Evolutionary conservation across 768 basidiomycete species (phyloP).

Genomic region (Rhodosporidiobolus odoratus): DNA sequence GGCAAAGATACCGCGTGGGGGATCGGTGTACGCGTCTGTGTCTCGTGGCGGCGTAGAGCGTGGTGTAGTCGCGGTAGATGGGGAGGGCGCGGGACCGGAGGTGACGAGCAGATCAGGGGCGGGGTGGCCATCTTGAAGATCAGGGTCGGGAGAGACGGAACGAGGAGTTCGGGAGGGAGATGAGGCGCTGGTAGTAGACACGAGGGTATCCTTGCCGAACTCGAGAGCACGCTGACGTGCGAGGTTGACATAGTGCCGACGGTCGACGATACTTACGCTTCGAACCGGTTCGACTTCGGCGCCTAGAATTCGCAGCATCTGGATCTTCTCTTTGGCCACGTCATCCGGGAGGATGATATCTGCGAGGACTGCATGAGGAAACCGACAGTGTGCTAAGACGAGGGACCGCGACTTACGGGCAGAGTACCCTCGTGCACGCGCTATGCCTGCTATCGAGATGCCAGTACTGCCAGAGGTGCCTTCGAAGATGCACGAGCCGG

Average conservation of each 20-base stretch:
- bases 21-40: constrained; percentile 38
- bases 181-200: constrained; percentile 4
- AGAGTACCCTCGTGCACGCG: constrained; percentile 46
- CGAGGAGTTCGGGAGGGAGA: constrained; percentile 4
- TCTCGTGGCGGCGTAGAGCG: not conserved
- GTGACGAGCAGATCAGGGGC: constrained; percentile 23
- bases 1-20: constrained; percentile 80
- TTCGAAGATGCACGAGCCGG: constrained; percentile 89
- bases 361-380: constrained; percentile 47
- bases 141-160: not conserved
- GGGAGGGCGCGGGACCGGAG: not conserved
- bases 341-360: constrained; percentile 30
- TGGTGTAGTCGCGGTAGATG: not conserved
- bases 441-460: constrained; percentile 91
- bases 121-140: constrained; percentile 40
- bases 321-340: constrained; percentile 76
- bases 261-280: constrained; percentile 94
- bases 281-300: constrained; percentile 79
- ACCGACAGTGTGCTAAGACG: constrained; percentile 65
- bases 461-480: constrained; percentile 95
- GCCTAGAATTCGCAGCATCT: constrained; percentile 72
- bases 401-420: constrained; percentile 25
- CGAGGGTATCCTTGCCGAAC: constrained; percentile 55
- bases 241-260: constrained; percentile 81
- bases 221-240: constrained; percentile 70